phyloP scores from a whole-genome alignment of 768 basidiomycete species.

The Lyophyllum atratum region DNA sequence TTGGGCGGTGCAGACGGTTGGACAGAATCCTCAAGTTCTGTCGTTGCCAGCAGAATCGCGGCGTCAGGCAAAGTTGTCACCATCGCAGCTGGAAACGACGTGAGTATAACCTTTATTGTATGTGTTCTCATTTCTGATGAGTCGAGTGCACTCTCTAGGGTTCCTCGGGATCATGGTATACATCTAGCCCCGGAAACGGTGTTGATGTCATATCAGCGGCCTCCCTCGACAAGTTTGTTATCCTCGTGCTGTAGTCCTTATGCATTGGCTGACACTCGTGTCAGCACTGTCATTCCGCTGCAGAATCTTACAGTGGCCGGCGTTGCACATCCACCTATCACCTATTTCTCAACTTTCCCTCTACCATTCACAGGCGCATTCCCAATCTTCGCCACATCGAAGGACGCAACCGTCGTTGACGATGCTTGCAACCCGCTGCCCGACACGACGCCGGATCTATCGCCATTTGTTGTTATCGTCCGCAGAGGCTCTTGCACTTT shows the following conservation, averaged over 20 bases:
- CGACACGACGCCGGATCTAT: constrained; percentile 53
- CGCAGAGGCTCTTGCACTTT: constrained; percentile 62
- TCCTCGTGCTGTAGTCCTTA: neutral
- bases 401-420: constrained; percentile 49
- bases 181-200: constrained; percentile 53
- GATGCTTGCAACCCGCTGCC: constrained; percentile 65
- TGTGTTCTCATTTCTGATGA: neutral
- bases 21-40: constrained; percentile 55
- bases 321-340: constrained; percentile 46
- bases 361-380: constrained; percentile 45
- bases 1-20: constrained; percentile 65
- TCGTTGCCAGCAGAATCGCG: constrained; percentile 61
- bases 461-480: constrained; percentile 53
- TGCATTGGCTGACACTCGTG: neutral
- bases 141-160: constrained; percentile 33
- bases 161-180: constrained; percentile 61
- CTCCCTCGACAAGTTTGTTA: constrained; percentile 51
- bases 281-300: constrained; percentile 54
- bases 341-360: constrained; percentile 55
- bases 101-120: constrained; percentile 11
- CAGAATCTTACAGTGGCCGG: constrained; percentile 57
- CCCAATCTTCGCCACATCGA: constrained; percentile 62
- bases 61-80: constrained; percentile 60
- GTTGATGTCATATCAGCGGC: constrained; percentile 59
- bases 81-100: constrained; percentile 61